These are phyloP conservation scores for Fusarium mangiferae DNA, from an alignment of 2,329 filamentous ascomycete species.

Conservation along the genomic window DNA sequence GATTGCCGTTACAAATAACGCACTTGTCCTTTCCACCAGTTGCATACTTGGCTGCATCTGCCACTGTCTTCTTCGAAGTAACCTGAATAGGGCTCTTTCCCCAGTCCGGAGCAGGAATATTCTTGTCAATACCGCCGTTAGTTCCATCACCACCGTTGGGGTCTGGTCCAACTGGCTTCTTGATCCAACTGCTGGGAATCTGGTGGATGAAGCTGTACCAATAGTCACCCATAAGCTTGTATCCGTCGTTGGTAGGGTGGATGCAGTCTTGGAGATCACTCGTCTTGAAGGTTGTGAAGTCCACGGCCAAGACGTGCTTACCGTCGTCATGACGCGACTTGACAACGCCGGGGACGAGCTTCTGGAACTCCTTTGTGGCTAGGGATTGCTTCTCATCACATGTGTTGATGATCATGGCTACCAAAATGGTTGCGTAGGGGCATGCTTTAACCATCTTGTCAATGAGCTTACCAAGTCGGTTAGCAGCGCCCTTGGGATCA, in stretches of 20 bases:
- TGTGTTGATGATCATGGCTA: conserved; percentile 19
- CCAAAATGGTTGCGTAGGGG: conserved; percentile 17
- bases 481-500: conserved; percentile 1
- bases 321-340: conserved; percentile 1
- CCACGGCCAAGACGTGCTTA: conserved; percentile 16
- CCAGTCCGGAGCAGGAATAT: not conserved
- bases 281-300: conserved; percentile 19
- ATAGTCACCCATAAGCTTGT: conserved; percentile 30
- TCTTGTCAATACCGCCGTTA: conserved; percentile 9
- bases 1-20: not conserved
- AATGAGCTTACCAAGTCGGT: conserved; percentile 6
- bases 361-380: not conserved
- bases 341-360: not conserved
- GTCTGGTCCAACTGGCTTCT: conserved; percentile 20
- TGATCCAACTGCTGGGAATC: conserved; percentile 36
- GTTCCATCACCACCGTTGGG: not conserved
- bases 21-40: not conserved
- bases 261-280: conserved; percentile 32
- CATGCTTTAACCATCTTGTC: conserved; percentile 22
- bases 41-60: not conserved
- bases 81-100: not conserved
- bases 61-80: not conserved
- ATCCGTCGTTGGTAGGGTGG: conserved; percentile 35
- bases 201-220: conserved; percentile 41
- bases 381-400: not conserved